Conservation (phyloP, 2,329 filamentous ascomycete genomes). For the Diaporthe capsici region DNA sequence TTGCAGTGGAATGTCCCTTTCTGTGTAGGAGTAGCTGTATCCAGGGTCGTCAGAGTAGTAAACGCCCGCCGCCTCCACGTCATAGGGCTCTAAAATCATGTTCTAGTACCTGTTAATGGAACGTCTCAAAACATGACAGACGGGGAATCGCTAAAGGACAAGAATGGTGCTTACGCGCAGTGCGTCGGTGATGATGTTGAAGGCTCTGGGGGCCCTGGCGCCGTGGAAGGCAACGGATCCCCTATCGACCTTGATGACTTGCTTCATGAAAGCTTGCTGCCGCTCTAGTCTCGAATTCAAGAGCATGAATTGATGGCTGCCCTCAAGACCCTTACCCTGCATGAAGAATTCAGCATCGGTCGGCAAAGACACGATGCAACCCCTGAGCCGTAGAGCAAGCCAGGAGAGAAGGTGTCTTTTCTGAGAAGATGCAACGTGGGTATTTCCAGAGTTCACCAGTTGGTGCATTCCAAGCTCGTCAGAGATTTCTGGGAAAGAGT, state of each 20-base stretch:
- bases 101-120: background rate
- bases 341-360: background rate
- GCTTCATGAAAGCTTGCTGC: background rate
- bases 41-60: background rate
- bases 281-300: slow-evolving; percentile 5
- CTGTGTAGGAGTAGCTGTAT: background rate
- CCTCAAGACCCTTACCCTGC: background rate
- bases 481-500: background rate
- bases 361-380: background rate
- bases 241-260: background rate
- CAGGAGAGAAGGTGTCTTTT: background rate
- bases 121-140: too few relatives aligned
- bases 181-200: slow-evolving; percentile 27
- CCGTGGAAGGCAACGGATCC: slow-evolving; percentile 15
- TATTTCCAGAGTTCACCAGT: background rate
- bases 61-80: background rate
- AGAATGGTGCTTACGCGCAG: background rate
- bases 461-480: background rate
- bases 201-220: background rate
- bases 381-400: background rate
- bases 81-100: background rate
- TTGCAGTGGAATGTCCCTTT: background rate
- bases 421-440: fast-evolving
- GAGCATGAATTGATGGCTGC: slow-evolving; percentile 11
- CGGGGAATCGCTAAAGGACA: too few relatives aligned